Base-by-base conservation (phyloP, 306 rosid species). In the Gillenia trifoliata region DNA sequence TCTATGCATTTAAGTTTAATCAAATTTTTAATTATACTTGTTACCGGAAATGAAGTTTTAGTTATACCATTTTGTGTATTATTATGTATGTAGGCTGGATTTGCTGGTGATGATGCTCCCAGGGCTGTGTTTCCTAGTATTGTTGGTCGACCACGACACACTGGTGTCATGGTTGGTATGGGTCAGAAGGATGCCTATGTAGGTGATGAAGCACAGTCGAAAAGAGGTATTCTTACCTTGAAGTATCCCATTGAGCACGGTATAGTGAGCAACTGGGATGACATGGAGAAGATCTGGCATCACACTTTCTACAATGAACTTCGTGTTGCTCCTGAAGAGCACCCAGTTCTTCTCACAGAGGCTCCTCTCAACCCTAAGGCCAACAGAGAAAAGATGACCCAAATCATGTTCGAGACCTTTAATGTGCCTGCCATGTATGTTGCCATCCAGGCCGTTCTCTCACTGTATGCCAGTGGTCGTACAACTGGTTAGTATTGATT, bases 271-370 rank as follows among this genome's bases (percentile, higher is more conserved):
- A 93, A 93, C 84, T 93, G 98, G 98, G 98, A 93, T 85, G 98
- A 93, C 86, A 93, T 93, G 98, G 98, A 93, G 74, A 93, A 93
- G 92, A 93, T 93, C 76, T 93, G 98, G 98, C 98, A 93, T 90
- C 98, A 93, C 79, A 93, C 98, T 65, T 93, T 93, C 87, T 93
- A 93, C 89, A 93, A 93, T 70, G 98, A 93, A 75, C 89, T 93
- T 70, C 98, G 98, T 80, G 98, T 93, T 79, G 98, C 98, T 65
- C 98, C 98, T 13, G 98, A 93, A 80, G 98, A 93, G 86, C 98
- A 93, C 83, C 98, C 98, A 45, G 98, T 93, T 77, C 97, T 93
- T 79, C 93, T 93, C 40, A 93, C 98, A 5, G 98, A 93, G 86
- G 98, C 98, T 75, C 98, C 98, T 77, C 89, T 93, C 79, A 93